Base-by-base conservation (phyloP, 805 yeast species). In the Nakazawaea pomicola region DNA sequence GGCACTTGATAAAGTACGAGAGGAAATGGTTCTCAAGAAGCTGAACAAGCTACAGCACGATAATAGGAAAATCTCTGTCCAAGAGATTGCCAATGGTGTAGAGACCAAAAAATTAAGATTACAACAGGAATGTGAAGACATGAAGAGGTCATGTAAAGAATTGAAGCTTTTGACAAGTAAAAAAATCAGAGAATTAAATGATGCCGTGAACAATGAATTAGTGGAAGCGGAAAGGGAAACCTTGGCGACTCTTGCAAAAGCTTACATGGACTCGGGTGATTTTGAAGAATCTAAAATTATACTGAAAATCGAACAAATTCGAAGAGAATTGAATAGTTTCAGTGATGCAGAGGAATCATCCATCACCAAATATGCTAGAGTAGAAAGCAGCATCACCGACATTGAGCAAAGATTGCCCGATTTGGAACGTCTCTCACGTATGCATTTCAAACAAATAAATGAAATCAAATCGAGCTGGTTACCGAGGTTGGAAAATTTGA, bases 391-490 rank as follows among this genome's bases (percentile, higher is more conserved):
- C 31, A 59, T 71, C 4, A 51, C 44, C 2, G 67, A 60, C 25
- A 51, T 72, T 6, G 65, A 67, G 39, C 51, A 43, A 11, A 58
- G 54, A 31, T 48, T 75, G 15, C 80, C 81, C 3, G 46, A 47
- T 3, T 46, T 64, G 25, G 52, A 52, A 15, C 41, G 49, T 1
- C 46, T 54, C n/a, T 52, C 54, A 34, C 47, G 40, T 6, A 53
- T 54, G 4, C 48, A 68, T 14, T 67, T 65, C 23, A 45, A 51
- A 0, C 43, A 67, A 16, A 72, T 80, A 9, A 50, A 45, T 1
- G 55, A 55, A 10, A 65, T 78, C 7, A 57, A 65, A 24, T 47
- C 41, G 0, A 54, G 46, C 2, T 83, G 96, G 85, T 89, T 80
- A 49, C 77, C 80, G 1, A 70, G 72, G 46, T 61, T 91, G 19